A percentile compares a stretch with the other conserved stretches of the same genome.
phyloP scores from a whole-genome alignment of 2,329 filamentous ascomycete species.

The Didymella sp. region DNA sequence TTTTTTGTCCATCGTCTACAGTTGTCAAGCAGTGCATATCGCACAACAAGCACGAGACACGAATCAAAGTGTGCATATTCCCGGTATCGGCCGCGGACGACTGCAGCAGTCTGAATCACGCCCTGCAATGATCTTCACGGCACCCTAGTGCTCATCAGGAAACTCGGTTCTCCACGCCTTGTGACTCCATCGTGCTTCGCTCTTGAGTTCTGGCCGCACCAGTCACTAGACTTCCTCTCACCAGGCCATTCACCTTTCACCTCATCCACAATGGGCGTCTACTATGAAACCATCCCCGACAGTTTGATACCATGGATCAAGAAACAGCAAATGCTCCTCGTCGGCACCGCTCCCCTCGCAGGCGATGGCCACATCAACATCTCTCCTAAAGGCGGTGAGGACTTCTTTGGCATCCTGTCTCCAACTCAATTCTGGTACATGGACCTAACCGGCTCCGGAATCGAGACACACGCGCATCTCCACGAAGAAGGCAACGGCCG shows the following conservation, averaged over 20 bases:
- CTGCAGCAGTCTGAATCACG: conserved; percentile 16
- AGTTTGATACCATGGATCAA: conserved; percentile 53
- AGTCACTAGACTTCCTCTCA: not conserved
- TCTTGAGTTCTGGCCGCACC: not conserved
- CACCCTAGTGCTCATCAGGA: conserved; percentile 11
- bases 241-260: not conserved
- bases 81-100: conserved; percentile 26
- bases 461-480: conserved; percentile 55
- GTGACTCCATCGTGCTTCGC: not conserved
- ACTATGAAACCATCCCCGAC: conserved; percentile 53
- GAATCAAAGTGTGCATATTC: not conserved
- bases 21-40: not conserved
- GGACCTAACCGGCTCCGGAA: conserved; percentile 53
- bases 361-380: conserved; percentile 54
- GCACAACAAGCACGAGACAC: not conserved
- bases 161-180: not conserved
- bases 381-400: conserved; percentile 53
- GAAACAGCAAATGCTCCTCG: conserved; percentile 54
- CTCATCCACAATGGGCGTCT: conserved; percentile 49
- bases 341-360: conserved; percentile 53
- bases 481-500: conserved; percentile 52
- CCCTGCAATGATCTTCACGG: conserved; percentile 2
- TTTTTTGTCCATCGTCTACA: too few species aligned
- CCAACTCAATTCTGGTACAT: conserved; percentile 55
- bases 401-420: conserved; percentile 52